phyloP scores from a whole-genome alignment of 2,329 filamentous ascomycete species.

The Alternaria tenuissima region DNA sequence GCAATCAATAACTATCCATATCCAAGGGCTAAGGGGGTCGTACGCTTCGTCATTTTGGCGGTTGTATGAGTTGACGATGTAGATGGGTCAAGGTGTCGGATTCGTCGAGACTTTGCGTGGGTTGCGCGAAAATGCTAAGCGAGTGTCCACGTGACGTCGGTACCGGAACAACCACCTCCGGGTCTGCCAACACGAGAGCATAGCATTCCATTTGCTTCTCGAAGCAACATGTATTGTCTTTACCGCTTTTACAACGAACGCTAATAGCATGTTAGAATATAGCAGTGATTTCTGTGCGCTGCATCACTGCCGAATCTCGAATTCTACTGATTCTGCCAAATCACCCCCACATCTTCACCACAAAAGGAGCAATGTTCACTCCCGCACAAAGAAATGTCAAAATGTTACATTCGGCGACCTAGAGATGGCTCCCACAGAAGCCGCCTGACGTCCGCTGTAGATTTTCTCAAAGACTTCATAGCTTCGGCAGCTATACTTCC shows the following conservation, averaged over 20 bases:
- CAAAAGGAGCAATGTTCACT: neutral
- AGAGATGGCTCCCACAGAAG: neutral
- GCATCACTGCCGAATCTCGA: neutral
- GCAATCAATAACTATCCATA: slow-evolving; percentile 27
- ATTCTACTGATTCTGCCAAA: neutral
- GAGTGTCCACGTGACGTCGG: slow-evolving; percentile 4
- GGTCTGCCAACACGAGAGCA: neutral
- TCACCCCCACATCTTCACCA: neutral
- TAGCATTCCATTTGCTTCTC: neutral
- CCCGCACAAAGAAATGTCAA: neutral
- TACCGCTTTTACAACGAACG: neutral
- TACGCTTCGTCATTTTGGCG: slow-evolving; percentile 65
- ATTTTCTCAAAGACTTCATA: neutral
- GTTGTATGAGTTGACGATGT: slow-evolving; percentile 34
- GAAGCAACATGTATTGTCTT: neutral
- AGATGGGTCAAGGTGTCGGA: slow-evolving; percentile 27
- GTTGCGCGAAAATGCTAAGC: slow-evolving; percentile 16
- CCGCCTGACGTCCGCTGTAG: neutral
- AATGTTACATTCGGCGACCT: neutral
- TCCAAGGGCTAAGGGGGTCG: slow-evolving; percentile 23
- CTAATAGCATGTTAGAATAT: neutral
- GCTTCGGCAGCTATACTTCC: neutral
- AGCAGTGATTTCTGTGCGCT: neutral
- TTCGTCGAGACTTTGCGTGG: slow-evolving; percentile 12
- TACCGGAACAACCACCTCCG: slow-evolving; percentile 22